Conservation (phyloP, 176 grass and related monocot species). For the Typha latifolia region DNA sequence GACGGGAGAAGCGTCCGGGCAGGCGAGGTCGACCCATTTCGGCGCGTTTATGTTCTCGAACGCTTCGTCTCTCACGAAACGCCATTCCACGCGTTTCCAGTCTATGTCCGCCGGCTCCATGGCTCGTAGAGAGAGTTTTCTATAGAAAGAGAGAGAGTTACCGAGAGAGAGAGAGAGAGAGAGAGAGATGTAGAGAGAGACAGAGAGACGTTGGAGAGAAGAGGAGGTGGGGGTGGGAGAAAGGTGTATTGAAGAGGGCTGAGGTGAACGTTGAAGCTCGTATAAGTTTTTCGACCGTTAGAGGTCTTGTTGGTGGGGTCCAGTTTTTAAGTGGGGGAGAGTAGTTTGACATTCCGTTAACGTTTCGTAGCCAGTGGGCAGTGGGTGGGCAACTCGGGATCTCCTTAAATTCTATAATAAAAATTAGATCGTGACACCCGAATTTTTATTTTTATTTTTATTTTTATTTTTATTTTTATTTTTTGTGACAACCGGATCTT, state of each 20-base stretch:
- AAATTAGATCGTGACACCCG: too few relatives aligned
- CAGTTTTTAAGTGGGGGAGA: too few relatives aligned
- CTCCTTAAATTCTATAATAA: too few relatives aligned
- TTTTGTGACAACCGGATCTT: too few relatives aligned
- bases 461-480: too few relatives aligned
- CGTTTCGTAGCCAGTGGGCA: too few relatives aligned
- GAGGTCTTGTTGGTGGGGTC: not conserved
- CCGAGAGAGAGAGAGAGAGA: not conserved
- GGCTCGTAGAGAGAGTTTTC: not conserved
- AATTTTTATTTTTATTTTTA: too few relatives aligned
- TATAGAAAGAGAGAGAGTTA: not conserved
- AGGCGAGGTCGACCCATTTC: conserved; percentile 64
- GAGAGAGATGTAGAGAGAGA: not conserved
- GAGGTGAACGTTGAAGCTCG: not conserved
- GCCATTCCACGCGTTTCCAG: conserved; percentile 75
- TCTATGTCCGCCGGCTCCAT: conserved; percentile 93
- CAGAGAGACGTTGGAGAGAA: conserved; percentile 11
- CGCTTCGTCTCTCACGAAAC: conserved; percentile 68
- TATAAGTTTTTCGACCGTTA: not conserved
- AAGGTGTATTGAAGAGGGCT: not conserved
- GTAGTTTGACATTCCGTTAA: too few relatives aligned
- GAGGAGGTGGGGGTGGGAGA: not conserved
- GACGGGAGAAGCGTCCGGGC: conserved; percentile 34
- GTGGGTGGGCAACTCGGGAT: too few relatives aligned
- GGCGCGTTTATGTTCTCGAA: conserved; percentile 87